Base-by-base conservation (phyloP, 2,329 filamentous ascomycete species). In the Pseudocercospora musae region DNA sequence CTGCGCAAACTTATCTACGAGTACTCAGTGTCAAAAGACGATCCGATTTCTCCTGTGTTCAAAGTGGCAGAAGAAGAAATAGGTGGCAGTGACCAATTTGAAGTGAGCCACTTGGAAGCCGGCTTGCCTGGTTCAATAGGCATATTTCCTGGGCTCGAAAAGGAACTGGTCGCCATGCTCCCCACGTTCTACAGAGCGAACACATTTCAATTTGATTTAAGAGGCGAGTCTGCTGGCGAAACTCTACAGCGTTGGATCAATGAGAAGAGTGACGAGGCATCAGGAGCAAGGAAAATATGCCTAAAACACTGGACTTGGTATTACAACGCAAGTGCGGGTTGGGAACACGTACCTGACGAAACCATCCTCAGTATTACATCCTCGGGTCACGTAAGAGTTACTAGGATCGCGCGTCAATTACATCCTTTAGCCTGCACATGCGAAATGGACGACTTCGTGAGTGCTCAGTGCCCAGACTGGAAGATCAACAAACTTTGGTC, bases 281-380 rank as follows among this genome's bases (percentile, higher is more conserved):
- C 44, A 13, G 37, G 58, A 11, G 64, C 64, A 15, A 62, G 58
- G n/a, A 63, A 55, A 1, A 61, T 68, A 23, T 60, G 50, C 13
- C 29, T 66, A 21, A 53, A 57, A 27, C 62, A 68, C 50, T 65
- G 58, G 54, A 68, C 64, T 2, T 68, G 62, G 61, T 66, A 62
- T 37, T 62, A 59, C 10, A 66, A 29, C 29, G 42, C 59, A 1
- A 56, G 23, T n/a, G 60, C 59, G 4, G 37, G 56, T 9, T 64
- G 66, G 64, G 52, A 58, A 20, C 58, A 63, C 42, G 50, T 62
- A 11, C 49, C 58, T 8, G 62, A 66, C 27, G 62, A 62, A 31
- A 68, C 64, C 11, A 46, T 61, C 20, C 31, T 66, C 6, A 56
- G 61, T 11, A 33, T 66, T 4, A 13, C 60, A 20, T 53, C 62